Percentiles rank a stretch among this genome's conserved stretches.
phyloP scores from a whole-genome alignment of 257 asterid species.

The Solanum pimpinellifolium region DNA sequence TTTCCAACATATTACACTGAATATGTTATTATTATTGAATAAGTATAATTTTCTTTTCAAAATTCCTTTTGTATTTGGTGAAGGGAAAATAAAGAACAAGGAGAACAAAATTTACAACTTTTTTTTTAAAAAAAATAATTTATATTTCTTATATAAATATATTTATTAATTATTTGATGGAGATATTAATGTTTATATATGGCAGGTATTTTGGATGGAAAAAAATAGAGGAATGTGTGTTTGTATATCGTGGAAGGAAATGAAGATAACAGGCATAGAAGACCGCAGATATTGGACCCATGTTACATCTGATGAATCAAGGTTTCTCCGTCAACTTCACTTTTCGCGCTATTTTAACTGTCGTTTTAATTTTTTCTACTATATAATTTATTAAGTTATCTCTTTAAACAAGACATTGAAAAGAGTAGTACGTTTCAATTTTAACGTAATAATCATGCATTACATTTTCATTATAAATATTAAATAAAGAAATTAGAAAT shows the following conservation, averaged over 20 bases:
- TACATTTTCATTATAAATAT: background rate
- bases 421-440: background rate
- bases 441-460: background rate
- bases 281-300: slow-evolving; percentile 53
- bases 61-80: background rate
- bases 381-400: background rate
- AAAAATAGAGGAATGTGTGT: slow-evolving; percentile 29
- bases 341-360: background rate
- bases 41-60: background rate
- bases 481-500: background rate
- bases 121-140: background rate
- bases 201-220: slow-evolving; percentile 48
- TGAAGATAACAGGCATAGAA: slow-evolving; percentile 42
- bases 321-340: slow-evolving; percentile 10
- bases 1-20: background rate
- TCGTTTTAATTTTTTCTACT: background rate
- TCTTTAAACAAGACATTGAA: background rate
- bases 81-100: background rate
- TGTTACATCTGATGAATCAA: slow-evolving; percentile 39
- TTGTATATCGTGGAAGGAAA: slow-evolving; percentile 48
- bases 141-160: too few species aligned
- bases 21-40: background rate
- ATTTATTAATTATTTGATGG: background rate
- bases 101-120: background rate
- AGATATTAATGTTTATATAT: background rate